phyloP scores from a whole-genome alignment of 2,329 filamentous ascomycete genomes.

The Pseudodiploospora longispora region DNA sequence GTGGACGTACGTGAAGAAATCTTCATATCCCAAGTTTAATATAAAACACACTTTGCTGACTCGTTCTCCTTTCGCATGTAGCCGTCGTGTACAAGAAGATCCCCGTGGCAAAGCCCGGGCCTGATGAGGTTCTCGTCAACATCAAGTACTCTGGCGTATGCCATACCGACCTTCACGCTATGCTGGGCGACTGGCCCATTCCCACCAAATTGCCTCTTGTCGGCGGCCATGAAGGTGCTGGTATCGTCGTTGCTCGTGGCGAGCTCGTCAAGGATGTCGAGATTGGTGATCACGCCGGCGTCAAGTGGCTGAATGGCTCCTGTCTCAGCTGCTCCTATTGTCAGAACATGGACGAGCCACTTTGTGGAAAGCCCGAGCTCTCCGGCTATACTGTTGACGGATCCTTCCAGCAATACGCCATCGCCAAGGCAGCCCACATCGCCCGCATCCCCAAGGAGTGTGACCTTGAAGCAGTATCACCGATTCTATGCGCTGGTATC shows the following conservation, averaged over 20 bases:
- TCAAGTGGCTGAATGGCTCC: constrained; percentile 90
- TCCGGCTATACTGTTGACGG: constrained; percentile 93
- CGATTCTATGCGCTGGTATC: constrained; percentile 76
- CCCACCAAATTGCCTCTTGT: constrained; percentile 76
- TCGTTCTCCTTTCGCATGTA: constrained; percentile 19
- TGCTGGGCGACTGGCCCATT: constrained; percentile 86
- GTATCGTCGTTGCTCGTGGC: constrained; percentile 73
- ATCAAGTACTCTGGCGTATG: constrained; percentile 87
- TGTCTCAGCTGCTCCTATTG: constrained; percentile 82
- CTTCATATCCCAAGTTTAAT: background rate
- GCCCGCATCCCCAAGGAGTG: constrained; percentile 73
- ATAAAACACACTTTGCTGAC: constrained; percentile 4
- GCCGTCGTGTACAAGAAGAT: constrained; percentile 70
- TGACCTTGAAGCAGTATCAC: constrained; percentile 67
- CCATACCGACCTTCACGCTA: constrained; percentile 74
- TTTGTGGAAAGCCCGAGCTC: constrained; percentile 66
- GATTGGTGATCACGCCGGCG: constrained; percentile 76
- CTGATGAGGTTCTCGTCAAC: constrained; percentile 87
- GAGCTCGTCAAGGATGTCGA: constrained; percentile 68
- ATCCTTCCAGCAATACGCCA: constrained; percentile 85
- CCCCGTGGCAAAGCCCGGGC: constrained; percentile 69
- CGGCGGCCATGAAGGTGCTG: constrained; percentile 73
- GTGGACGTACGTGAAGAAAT: constrained; percentile 47
- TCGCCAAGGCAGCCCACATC: constrained; percentile 80
- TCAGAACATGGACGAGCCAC: constrained; percentile 69